Percentiles rank a stretch among this genome's conserved stretches.
These are phyloP conservation scores for Trichoderma gracile DNA, from an alignment of 2,329 filamentous ascomycete genomes.

Conservation along the genomic window DNA sequence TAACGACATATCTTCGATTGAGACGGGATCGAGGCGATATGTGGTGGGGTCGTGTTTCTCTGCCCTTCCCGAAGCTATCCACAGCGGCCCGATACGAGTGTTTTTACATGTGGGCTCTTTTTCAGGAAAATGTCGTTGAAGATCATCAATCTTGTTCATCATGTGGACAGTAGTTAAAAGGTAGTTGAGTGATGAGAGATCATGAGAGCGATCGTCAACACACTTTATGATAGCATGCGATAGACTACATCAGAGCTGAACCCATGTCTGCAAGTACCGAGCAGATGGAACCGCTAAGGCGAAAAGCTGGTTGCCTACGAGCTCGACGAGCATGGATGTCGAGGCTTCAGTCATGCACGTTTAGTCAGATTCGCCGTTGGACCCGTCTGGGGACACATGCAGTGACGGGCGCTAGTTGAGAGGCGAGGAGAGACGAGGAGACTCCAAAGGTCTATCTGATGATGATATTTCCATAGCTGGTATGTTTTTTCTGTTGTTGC, in stretches of 20 bases:
- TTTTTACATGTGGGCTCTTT: not conserved
- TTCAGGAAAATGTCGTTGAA: too few relatives aligned
- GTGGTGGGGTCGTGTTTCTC: not conserved
- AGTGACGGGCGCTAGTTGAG: not conserved
- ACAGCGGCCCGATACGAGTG: not conserved
- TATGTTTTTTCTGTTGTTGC: too few relatives aligned
- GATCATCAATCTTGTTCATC: too few relatives aligned
- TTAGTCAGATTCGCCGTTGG: constrained; percentile 17
- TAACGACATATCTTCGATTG: constrained; percentile 1
- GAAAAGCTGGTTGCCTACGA: constrained; percentile 7
- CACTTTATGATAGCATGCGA: too few relatives aligned
- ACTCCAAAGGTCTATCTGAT: too few relatives aligned
- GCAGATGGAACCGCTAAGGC: constrained; percentile 5
- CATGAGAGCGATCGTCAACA: too few relatives aligned
- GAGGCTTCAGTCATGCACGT: constrained; percentile 5
- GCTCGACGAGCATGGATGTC: not conserved
- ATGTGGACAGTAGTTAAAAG: too few relatives aligned
- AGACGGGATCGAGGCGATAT: not conserved
- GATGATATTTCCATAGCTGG: too few relatives aligned
- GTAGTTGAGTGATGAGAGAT: too few relatives aligned
- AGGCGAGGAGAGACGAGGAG: not conserved
- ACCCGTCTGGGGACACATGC: constrained; percentile 1
- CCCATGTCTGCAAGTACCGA: constrained; percentile 6
- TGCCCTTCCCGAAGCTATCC: not conserved
- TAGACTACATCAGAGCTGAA: not conserved